Conservation (phyloP, 257 asterid genomes). For the Craterostigma plantagineum region DNA sequence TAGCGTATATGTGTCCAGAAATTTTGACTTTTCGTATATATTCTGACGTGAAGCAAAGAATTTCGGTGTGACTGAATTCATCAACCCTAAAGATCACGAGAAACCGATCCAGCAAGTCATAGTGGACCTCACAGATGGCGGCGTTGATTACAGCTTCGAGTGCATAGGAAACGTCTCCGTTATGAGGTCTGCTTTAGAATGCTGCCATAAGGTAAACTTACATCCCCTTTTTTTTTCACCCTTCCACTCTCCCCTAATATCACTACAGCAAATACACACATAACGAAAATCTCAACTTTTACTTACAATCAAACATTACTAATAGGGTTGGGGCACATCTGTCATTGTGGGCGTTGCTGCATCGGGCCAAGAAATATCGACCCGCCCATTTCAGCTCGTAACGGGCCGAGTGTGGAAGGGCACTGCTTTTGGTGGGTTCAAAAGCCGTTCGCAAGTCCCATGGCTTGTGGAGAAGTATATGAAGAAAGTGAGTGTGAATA, state of each 20-base stretch:
- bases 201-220: conserved; percentile 87
- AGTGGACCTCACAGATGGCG: conserved; percentile 86
- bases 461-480: conserved; percentile 86
- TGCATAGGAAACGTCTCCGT: conserved; percentile 87
- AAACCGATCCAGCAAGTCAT: conserved; percentile 91
- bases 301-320: not conserved
- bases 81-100: conserved; percentile 92
- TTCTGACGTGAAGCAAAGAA: conserved; percentile 43
- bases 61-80: conserved; percentile 84
- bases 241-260: not conserved
- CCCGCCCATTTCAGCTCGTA: conserved; percentile 95
- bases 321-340: conserved; percentile 97
- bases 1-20: too few species aligned
- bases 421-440: conserved; percentile 94
- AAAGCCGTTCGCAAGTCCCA: conserved; percentile 98
- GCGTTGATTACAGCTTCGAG: conserved; percentile 96
- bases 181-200: conserved; percentile 94
- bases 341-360: conserved; percentile 99
- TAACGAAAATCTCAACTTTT: not conserved
- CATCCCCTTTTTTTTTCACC: not conserved
- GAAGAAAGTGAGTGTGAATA: conserved; percentile 41
- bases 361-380: conserved; percentile 93
- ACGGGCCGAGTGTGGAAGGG: conserved; percentile 99
- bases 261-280: too few species aligned
- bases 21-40: not conserved